A percentile compares a stretch with the other conserved stretches of the same genome.
Evolutionary conservation across 768 basidiomycete genomes (phyloP).

Genomic region (Dioszegia hungarica): DNA sequence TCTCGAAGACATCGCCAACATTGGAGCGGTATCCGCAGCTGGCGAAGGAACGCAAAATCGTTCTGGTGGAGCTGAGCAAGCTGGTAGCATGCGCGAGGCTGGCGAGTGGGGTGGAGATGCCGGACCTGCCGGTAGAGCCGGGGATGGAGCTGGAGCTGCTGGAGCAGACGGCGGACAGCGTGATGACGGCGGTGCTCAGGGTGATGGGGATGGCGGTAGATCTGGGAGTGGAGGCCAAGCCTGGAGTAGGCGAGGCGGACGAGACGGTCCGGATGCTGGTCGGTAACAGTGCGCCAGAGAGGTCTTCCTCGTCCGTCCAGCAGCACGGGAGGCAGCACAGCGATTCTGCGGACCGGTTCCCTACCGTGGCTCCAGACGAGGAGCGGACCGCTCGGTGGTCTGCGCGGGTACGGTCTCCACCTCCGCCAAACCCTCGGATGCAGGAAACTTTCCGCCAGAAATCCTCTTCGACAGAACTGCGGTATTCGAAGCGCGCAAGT

Average conservation of each 20-base stretch:
- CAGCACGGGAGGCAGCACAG: background rate
- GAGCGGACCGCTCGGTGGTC: slow-evolving; percentile 2
- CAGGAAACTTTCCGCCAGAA: slow-evolving; percentile 29
- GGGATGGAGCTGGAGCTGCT: slow-evolving; percentile 18
- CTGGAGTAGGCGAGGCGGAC: slow-evolving; percentile 2
- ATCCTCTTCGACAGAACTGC: slow-evolving; percentile 30
- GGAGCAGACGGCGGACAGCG: slow-evolving; percentile 56
- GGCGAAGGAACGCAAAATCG: slow-evolving; percentile 70
- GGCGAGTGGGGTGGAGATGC: slow-evolving; percentile 21
- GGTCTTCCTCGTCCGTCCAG: background rate
- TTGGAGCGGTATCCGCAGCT: slow-evolving; percentile 65
- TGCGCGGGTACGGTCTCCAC: slow-evolving; percentile 3
- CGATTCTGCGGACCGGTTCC: background rate
- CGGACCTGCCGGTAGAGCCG: slow-evolving; percentile 9
- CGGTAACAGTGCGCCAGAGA: background rate
- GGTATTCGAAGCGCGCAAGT: slow-evolving; percentile 13
- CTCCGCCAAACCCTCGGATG: slow-evolving; percentile 13
- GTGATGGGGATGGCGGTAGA: slow-evolving; percentile 57
- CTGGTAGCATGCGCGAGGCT: slow-evolving; percentile 57
- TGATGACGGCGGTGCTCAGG: slow-evolving; percentile 71
- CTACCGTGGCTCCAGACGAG: background rate
- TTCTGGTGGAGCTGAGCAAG: slow-evolving; percentile 72
- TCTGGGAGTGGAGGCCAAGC: slow-evolving; percentile 47
- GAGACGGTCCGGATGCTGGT: background rate
- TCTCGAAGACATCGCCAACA: slow-evolving; percentile 72